Percentiles rank a stretch among this genome's conserved stretches.
phyloP scores from a whole-genome alignment of 805 yeast genomes.

The Clavispora fructus region DNA sequence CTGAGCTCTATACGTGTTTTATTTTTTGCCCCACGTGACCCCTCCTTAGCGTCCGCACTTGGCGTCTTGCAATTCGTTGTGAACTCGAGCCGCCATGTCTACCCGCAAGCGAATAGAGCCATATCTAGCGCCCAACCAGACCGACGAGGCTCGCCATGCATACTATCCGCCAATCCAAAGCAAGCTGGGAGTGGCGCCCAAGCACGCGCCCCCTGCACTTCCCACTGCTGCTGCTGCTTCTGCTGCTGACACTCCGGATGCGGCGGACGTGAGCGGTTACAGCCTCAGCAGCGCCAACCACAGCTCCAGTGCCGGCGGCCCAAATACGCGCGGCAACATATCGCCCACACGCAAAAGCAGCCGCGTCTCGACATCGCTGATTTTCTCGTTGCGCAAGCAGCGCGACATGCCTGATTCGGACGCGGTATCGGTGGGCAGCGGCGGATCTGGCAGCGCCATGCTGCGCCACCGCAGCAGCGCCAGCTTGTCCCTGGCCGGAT shows the following conservation, averaged over 20 bases:
- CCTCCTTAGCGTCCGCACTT: neutral
- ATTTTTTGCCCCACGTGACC: neutral
- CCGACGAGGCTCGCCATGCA: conserved; percentile 4
- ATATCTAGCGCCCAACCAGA: conserved; percentile 9
- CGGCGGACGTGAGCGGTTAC: neutral
- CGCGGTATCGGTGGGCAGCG: conserved; percentile 25
- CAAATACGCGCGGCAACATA: neutral
- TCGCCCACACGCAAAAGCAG: conserved; percentile 8
- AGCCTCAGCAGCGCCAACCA: neutral
- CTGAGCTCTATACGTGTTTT: neutral
- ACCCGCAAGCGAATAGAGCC: conserved; percentile 19
- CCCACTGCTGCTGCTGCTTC: neutral
- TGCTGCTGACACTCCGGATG: neutral
- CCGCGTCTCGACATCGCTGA: conserved; percentile 30
- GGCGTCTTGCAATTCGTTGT: neutral
- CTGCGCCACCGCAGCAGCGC: conserved; percentile 7
- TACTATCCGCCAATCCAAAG: conserved; percentile 12
- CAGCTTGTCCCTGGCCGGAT: conserved; percentile 4
- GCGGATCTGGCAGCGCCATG: conserved; percentile 7
- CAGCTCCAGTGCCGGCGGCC: neutral
- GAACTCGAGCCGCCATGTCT: conserved; percentile 8
- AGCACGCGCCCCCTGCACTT: conserved; percentile 17
- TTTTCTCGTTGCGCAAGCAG: conserved; percentile 32
- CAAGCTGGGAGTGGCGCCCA: conserved; percentile 14
- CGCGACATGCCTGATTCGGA: conserved; percentile 22